Evolutionary conservation across 345 rosid species (phyloP), one percentile per base, ranked within the genome.

Genomic region (Gossypium bickii): DNA sequence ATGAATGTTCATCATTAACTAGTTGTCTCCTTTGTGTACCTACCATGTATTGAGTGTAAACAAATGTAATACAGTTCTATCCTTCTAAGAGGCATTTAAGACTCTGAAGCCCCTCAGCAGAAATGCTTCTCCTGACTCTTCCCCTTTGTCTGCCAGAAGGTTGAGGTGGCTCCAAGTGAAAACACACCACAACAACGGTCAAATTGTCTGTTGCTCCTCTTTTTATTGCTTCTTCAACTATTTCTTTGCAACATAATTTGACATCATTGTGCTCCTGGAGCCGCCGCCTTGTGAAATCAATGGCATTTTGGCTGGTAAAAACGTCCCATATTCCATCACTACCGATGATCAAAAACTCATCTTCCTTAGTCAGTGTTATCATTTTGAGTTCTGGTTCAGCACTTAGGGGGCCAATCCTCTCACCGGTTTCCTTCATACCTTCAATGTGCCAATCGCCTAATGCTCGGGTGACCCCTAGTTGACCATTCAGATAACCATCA

Each of bases 291-390:
- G 89, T 82, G 69, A 89, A 90, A 80, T 87, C 85, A 71, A 92
- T 88, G 34, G 97, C 91, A 56, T 92, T 88, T 80, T 91, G 97
- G 82, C 90, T 94, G 18, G 89, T 80, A 74, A 90, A 88, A 47
- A 89, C 80, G 3, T 94, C 95, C 97, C 98, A 91, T 78, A 94
- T 82, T 53, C 97, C 95, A 27, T 92, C 97, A 43, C 97, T 88
- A 11, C 85, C 92, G 4, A 94, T 85, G 45, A 94, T 84, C 76
- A 94, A 78, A 82, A 90, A 94, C 81, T 94, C 97, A 8, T 94
- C 97, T 15, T 92, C 97, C 58, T 80, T 82, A 45, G 83, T 86
- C 29, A 94, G 75, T 15, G 85, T 77, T 17, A 86, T 79, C 70
- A 82, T 76, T 76, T 82, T 89, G 16, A 91, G 87, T 82, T 94